Conservation (phyloP, 164 flowering plant genomes). For the Stephania cephalantha region DNA sequence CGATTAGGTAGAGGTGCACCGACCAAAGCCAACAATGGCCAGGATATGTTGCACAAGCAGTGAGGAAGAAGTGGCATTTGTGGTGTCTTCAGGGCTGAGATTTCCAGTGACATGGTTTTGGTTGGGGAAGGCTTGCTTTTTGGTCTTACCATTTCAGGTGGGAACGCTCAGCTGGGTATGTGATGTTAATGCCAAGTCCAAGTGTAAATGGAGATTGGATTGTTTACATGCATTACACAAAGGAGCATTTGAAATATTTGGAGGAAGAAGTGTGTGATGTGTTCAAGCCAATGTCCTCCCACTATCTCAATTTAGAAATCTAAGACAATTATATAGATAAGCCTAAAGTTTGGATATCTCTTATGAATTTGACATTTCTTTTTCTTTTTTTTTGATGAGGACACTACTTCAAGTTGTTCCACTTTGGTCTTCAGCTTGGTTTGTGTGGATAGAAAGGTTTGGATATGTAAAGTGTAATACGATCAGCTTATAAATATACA, state of each 20-base stretch:
- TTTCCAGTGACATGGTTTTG: slow-evolving; percentile 35
- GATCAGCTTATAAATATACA: too few species aligned
- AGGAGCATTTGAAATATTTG: slow-evolving; percentile 11
- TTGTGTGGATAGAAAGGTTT: too few species aligned
- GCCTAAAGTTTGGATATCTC: too few species aligned
- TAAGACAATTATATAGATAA: too few species aligned
- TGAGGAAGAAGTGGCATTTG: slow-evolving; percentile 26
- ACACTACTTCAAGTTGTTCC: too few species aligned
- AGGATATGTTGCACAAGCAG: slow-evolving; percentile 22
- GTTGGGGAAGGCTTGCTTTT: slow-evolving; percentile 32
- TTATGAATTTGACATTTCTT: too few species aligned
- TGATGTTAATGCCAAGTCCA: slow-evolving; percentile 39
- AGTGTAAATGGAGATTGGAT: slow-evolving; percentile 33
- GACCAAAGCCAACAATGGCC: slow-evolving; percentile 25
- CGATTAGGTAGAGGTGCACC: slow-evolving; percentile 32
- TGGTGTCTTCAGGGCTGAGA: slow-evolving; percentile 33
- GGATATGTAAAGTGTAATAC: too few species aligned
- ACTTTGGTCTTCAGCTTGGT: too few species aligned
- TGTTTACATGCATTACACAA: slow-evolving; percentile 31
- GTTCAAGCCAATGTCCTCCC: slow-evolving; percentile 11
- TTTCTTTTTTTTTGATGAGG: too few species aligned
- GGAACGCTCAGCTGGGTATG: slow-evolving; percentile 32
- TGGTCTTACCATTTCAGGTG: slow-evolving; percentile 35
- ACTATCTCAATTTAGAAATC: not conserved
- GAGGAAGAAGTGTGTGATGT: slow-evolving; percentile 12